These are phyloP conservation scores for Phytopythium oedochilum DNA, from an alignment of 352 stramenopile genomes.

Conservation along the genomic window DNA sequence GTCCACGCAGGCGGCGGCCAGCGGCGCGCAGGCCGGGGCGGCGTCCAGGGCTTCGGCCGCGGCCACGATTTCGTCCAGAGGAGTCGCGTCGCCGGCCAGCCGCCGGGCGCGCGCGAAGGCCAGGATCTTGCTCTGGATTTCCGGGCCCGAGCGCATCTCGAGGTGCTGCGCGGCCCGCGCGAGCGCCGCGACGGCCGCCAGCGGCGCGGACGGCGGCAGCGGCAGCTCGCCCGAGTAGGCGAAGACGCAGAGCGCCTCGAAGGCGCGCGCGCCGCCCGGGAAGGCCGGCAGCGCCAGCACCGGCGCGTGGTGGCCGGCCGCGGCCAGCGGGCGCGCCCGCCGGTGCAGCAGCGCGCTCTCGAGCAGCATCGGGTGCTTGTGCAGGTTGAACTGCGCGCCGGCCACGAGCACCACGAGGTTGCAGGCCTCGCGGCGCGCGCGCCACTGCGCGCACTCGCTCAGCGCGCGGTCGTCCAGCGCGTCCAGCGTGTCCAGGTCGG, in stretches of 20 bases:
- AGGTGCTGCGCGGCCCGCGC: slow-evolving; percentile 26
- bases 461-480: slow-evolving; percentile 27
- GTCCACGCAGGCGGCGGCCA: slow-evolving; percentile 23
- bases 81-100: not conserved
- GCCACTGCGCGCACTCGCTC: slow-evolving; percentile 52
- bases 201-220: slow-evolving; percentile 11
- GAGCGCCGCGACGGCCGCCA: not conserved
- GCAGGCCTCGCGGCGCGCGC: slow-evolving; percentile 26
- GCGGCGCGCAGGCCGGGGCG: slow-evolving; percentile 14
- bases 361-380: slow-evolving; percentile 63
- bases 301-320: slow-evolving; percentile 16
- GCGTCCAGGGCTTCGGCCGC: slow-evolving; percentile 14
- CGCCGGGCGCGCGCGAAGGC: slow-evolving; percentile 22
- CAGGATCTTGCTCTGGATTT: slow-evolving; percentile 18
- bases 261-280: slow-evolving; percentile 46
- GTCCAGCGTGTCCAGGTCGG: slow-evolving; percentile 8
- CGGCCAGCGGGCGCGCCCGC: slow-evolving; percentile 24
- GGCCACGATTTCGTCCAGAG: slow-evolving; percentile 11
- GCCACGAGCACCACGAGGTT: slow-evolving; percentile 63
- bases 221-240: slow-evolving; percentile 51
- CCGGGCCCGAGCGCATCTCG: slow-evolving; percentile 30
- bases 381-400: slow-evolving; percentile 65
- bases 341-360: slow-evolving; percentile 39
- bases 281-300: slow-evolving; percentile 44
- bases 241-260: slow-evolving; percentile 69